Evolutionary conservation across 768 basidiomycete species (phyloP).

Genomic region (Boletus bicolor): DNA sequence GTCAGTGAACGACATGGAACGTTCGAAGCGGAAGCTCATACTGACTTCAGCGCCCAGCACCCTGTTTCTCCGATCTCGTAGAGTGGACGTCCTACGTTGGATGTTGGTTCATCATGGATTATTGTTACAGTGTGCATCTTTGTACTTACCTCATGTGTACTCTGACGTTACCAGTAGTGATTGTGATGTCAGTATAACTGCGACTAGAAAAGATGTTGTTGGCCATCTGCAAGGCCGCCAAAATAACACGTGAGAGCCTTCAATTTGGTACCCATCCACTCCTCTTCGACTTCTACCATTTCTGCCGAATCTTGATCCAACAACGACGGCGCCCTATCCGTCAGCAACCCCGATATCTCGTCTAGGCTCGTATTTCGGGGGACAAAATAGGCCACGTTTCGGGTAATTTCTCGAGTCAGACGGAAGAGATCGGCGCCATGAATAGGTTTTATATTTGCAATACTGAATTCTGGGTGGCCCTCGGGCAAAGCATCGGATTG

Average conservation of each 20-base stretch:
- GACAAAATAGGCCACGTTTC: conserved; percentile 85
- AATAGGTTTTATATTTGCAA: conserved; percentile 73
- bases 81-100: background rate
- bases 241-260: conserved; percentile 95
- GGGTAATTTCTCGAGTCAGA: conserved; percentile 66
- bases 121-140: background rate
- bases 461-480: conserved; percentile 56
- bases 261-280: conserved; percentile 91
- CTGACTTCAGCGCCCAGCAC: background rate
- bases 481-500: conserved; percentile 6
- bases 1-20: background rate
- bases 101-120: background rate
- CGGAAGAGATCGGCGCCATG: conserved; percentile 81
- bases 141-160: background rate
- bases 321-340: background rate
- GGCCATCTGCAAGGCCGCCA: conserved; percentile 74
- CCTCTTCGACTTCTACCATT: conserved; percentile 88
- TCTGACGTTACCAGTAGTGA: background rate
- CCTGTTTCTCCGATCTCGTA: no score
- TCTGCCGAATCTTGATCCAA: conserved; percentile 36
- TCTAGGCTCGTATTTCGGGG: conserved; percentile 76
- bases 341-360: conserved; percentile 61
- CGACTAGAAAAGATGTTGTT: conserved; percentile 54
- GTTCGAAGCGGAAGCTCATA: background rate
- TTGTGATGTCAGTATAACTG: background rate